Base-by-base conservation (phyloP, 768 basidiomycete species). In the Russula vinacea region DNA sequence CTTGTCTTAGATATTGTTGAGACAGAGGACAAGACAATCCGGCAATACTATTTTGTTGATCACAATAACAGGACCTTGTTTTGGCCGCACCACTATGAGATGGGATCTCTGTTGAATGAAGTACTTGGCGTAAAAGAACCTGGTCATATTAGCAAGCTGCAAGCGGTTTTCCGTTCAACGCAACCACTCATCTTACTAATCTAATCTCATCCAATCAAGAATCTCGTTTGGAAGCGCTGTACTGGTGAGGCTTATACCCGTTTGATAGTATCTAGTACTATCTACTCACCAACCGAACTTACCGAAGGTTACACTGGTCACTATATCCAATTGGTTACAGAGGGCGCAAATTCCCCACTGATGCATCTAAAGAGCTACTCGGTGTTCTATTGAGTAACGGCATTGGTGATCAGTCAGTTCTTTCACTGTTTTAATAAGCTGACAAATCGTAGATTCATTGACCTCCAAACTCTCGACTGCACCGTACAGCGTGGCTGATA, bases 241-340 rank as follows among this genome's bases (percentile, higher is more conserved):
- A 65, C 11, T 65, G 64, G 64, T 65, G 24, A 44, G 54, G 6
- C n/a, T 11, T 11, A 9, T 5, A n/a, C n/a, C n/a, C n/a, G n/a
- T n/a, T n/a, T n/a, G n/a, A n/a, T n/a, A n/a, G n/a, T n/a, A n/a
- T n/a, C n/a, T n/a, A n/a, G n/a, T n/a, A n/a, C n/a, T n/a, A 9
- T 16, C 1, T 10, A 8, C 6, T 17, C 32, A 5, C 22, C 39
- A 11, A 39, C n/a, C 3, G n/a, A 16, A 39, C n/a, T 5, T n/a
- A n/a, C n/a, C n/a, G 16, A 55, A 64, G 63, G 63, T 22, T 26
- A 24, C 63, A 64, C 10, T 64, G 63, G 63, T 64, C 63, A 44
- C 39, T 64, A 19, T 65, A 65, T 56, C 64, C 64, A 19, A 14
- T 35, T 13, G 64, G 64, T 8, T 49, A 35, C n/a, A 9, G 2